Conservation (phyloP, 2,329 filamentous ascomycete species). For the Pezicula radicicola region DNA sequence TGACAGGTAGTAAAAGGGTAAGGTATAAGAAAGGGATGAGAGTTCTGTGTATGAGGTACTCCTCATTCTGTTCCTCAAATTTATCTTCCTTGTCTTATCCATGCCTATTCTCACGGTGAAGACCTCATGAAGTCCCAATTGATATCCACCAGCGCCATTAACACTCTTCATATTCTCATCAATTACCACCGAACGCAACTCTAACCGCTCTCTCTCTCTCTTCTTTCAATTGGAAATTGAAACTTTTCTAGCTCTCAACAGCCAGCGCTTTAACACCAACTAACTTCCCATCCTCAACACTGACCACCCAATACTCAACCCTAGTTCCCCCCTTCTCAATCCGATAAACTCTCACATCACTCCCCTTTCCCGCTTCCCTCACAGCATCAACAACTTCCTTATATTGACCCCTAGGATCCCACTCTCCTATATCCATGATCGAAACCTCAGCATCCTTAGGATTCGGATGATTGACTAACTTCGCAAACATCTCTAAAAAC, state of each 20-base stretch:
- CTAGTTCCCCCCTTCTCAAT: slow-evolving; percentile 61
- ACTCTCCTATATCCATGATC: slow-evolving; percentile 66
- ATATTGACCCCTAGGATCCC: slow-evolving; percentile 73
- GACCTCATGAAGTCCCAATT: too few relatives aligned
- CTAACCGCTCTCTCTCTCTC: too few relatives aligned
- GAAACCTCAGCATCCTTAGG: slow-evolving; percentile 55
- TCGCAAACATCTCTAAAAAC: slow-evolving; percentile 62
- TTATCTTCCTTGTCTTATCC: too few relatives aligned
- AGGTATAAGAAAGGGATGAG: too few relatives aligned
- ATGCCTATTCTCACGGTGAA: too few relatives aligned
- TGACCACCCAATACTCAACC: slow-evolving; percentile 78
- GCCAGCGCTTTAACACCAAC: slow-evolving; percentile 77
- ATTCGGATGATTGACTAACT: slow-evolving; percentile 58
- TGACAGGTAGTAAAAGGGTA: too few relatives aligned
- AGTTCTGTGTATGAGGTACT: too few relatives aligned
- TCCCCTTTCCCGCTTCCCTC: slow-evolving; percentile 55
- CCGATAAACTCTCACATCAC: slow-evolving; percentile 72
- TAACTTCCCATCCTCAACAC: slow-evolving; percentile 57
- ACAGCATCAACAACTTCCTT: slow-evolving; percentile 66
- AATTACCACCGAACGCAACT: too few relatives aligned
- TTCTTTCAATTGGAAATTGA: too few relatives aligned
- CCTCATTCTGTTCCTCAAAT: too few relatives aligned
- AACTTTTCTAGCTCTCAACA: slow-evolving; percentile 60
- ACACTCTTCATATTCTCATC: too few relatives aligned
- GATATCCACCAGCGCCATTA: too few relatives aligned